Conservation (phyloP, 2,329 filamentous ascomycete genomes). For the Fusarium sp. region DNA sequence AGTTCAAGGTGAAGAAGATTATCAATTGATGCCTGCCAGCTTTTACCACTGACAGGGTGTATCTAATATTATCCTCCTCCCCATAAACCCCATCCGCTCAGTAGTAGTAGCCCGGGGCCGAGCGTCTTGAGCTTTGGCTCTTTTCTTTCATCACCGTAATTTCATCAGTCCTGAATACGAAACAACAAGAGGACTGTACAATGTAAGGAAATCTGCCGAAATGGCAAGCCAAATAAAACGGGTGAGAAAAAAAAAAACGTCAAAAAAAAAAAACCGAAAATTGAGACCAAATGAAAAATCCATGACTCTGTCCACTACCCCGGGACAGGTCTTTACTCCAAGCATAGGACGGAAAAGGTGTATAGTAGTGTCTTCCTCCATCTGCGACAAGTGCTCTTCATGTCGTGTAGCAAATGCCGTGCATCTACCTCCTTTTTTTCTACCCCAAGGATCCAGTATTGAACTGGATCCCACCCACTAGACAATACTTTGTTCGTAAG, state of each 20-base stretch:
- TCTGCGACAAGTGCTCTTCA: constrained; percentile 41
- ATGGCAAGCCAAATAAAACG: constrained; percentile 26
- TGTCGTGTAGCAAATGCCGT: constrained; percentile 41
- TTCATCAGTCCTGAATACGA: constrained; percentile 42
- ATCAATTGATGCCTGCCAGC: constrained; percentile 36
- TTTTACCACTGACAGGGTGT: constrained; percentile 33
- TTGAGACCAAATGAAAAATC: constrained; percentile 21
- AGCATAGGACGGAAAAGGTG: constrained; percentile 33
- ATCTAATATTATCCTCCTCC: constrained; percentile 29
- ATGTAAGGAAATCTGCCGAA: constrained; percentile 26
- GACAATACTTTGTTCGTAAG: constrained; percentile 42
- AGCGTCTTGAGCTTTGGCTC: constrained; percentile 27
- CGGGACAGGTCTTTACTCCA: constrained; percentile 34
- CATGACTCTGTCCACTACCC: constrained; percentile 12
- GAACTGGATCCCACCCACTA: constrained; percentile 37
- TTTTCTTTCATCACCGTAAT: constrained; percentile 42
- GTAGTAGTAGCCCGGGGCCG: neutral
- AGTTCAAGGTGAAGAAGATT: constrained; percentile 30
- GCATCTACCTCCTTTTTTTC: constrained; percentile 35
- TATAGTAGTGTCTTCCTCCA: constrained; percentile 25
- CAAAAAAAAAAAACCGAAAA: constrained; percentile 4
- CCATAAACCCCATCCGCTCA: constrained; percentile 12
- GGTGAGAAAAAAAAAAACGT: neutral
- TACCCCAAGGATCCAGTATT: constrained; percentile 16
- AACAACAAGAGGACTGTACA: constrained; percentile 37